Evolutionary conservation across 345 rosid genomes (phyloP).

Genomic region (Isatis tinctoria): DNA sequence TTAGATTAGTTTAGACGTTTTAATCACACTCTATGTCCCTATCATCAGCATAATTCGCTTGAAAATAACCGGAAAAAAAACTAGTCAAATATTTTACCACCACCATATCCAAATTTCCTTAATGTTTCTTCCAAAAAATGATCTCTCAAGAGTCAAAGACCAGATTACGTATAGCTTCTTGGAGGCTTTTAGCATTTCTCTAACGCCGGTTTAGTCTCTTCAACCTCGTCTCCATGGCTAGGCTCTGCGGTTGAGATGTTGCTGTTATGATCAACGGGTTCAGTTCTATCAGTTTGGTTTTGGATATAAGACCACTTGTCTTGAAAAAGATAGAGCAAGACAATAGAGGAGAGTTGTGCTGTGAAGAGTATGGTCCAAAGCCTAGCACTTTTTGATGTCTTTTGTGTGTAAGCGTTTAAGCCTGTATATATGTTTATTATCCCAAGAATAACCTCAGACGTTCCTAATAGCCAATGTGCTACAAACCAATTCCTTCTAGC

Average conservation of each 20-base stretch:
- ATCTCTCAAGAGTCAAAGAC: not conserved
- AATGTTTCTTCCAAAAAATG: not conserved
- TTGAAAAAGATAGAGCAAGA: slow-evolving; percentile 71
- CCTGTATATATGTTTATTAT: slow-evolving; percentile 85
- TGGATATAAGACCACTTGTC: slow-evolving; percentile 63
- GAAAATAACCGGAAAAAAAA: not conserved
- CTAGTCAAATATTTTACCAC: not conserved
- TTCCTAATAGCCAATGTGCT: slow-evolving; percentile 80
- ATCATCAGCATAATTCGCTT: not conserved
- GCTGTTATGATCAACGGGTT: slow-evolving; percentile 30
- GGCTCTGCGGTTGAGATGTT: slow-evolving; percentile 27
- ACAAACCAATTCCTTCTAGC: slow-evolving; percentile 69
- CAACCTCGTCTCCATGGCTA: slow-evolving; percentile 15
- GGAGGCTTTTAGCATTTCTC: slow-evolving; percentile 15
- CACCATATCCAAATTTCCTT: not conserved
- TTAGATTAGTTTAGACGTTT: not conserved
- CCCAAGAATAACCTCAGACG: slow-evolving; percentile 50
- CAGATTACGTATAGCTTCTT: not conserved
- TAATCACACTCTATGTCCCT: not conserved
- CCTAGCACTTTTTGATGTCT: slow-evolving; percentile 43
- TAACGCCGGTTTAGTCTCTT: not conserved
- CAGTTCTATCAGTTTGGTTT: slow-evolving; percentile 11
- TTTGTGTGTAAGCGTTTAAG: slow-evolving; percentile 56
- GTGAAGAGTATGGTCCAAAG: slow-evolving; percentile 77
- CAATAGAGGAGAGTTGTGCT: slow-evolving; percentile 51